Conservation (phyloP, 352 stramenopile genomes). For the Thalassiosira sp. region DNA sequence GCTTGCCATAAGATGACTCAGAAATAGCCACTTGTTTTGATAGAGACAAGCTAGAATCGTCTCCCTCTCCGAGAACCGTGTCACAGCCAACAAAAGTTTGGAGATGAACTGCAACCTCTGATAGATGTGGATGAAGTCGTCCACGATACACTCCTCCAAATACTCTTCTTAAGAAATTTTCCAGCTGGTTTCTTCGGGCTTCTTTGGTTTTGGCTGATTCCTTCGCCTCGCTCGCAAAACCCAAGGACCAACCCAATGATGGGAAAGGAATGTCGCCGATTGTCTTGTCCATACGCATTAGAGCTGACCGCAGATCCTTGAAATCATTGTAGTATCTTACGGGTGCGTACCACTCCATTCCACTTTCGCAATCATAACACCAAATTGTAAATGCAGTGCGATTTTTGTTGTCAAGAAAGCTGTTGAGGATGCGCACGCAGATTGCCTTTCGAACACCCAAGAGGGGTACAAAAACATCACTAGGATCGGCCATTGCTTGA, state of each 20-base stretch:
- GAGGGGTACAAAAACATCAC: conserved; percentile 64
- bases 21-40: conserved; percentile 48
- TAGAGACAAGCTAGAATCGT: conserved; percentile 21
- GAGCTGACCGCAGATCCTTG: conserved; percentile 58
- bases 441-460: conserved; percentile 70
- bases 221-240: conserved; percentile 29
- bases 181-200: conserved; percentile 58
- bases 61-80: conserved; percentile 30
- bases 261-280: conserved; percentile 64
- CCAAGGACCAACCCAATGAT: conserved; percentile 38
- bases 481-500: conserved; percentile 5
- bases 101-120: conserved; percentile 72
- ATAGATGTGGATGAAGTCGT: conserved; percentile 55
- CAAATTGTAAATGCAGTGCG: conserved; percentile 76
- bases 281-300: conserved; percentile 41
- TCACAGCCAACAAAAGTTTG: conserved; percentile 80
- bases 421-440: conserved; percentile 74
- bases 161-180: conserved; percentile 66
- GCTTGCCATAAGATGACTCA: conserved; percentile 43
- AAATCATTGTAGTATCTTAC: conserved; percentile 78
- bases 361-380: conserved; percentile 74
- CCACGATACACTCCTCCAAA: conserved; percentile 65
- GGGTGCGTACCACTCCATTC: conserved; percentile 77
- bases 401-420: conserved; percentile 63
- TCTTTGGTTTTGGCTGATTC: conserved; percentile 49